Conservation (phyloP, 176 grass and related monocot species). For the Oropetium thomaeum region DNA sequence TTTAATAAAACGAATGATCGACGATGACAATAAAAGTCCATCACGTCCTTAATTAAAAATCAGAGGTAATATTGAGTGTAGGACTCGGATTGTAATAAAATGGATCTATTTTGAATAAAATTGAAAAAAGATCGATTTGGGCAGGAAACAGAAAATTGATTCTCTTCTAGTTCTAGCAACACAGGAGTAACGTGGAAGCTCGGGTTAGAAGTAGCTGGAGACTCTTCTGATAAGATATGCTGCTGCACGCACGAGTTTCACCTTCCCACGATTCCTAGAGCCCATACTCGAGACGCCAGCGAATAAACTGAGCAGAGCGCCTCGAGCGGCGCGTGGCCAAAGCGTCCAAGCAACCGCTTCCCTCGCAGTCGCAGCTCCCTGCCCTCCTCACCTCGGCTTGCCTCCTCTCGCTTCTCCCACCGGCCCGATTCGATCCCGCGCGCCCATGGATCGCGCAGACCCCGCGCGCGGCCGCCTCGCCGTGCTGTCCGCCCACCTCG, state of each 20-base stretch:
- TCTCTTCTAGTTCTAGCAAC: background rate
- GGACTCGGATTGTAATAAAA: too few species aligned
- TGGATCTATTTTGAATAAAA: too few species aligned
- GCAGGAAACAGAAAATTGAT: too few species aligned
- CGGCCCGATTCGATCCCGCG: background rate
- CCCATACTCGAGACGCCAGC: background rate
- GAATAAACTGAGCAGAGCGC: background rate
- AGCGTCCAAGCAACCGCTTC: constrained; percentile 38
- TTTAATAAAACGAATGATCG: too few species aligned
- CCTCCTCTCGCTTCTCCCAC: background rate
- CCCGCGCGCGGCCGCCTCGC: constrained; percentile 49
- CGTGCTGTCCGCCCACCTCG: constrained; percentile 56
- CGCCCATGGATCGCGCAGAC: constrained; percentile 50
- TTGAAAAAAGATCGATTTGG: too few species aligned
- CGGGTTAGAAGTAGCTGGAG: background rate
- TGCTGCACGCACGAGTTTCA: background rate
- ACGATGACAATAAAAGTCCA: too few species aligned
- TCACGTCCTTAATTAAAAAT: too few species aligned
- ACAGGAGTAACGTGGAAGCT: background rate
- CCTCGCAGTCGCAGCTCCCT: background rate
- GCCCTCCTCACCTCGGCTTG: too few species aligned
- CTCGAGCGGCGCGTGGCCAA: constrained; percentile 17
- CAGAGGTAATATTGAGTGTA: too few species aligned
- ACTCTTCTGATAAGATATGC: background rate
- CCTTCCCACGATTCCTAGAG: background rate